Base-by-base conservation (phyloP, 805 yeast species). In the Peterozyma toletana region DNA sequence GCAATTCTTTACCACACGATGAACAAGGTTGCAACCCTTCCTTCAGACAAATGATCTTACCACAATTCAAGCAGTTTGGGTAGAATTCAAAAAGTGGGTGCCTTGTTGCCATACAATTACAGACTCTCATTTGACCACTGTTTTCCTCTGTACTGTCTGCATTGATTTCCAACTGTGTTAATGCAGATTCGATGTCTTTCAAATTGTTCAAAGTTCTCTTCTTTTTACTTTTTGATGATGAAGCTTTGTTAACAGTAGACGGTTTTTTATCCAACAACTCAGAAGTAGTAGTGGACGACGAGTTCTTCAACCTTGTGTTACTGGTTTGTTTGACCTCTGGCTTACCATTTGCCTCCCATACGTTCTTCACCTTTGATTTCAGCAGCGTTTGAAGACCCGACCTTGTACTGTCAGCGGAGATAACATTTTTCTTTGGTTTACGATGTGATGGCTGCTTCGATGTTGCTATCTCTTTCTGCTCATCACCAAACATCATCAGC, bases 21-120 rank as follows among this genome's bases (percentile, higher is more conserved):
- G 93, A 74, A 56, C 99, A 93, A 3, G 93, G 93, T 47, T 90
- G 93, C 18, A 87, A 66, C 0, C 98, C 98, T 57, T 93, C 98
- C 52, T 81, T 82, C 3, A 75, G 72, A 66, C 99, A 93, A 2
- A 93, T 86, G 36, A 93, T 86, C 60, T 89, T 86, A 10, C 99
- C 99, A 60, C 99, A 93, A 47, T 84, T 80, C 35, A 93, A 63
- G 55, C 99, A 93, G 58, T 93, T 93, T 1, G 99, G 98, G 2
- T 95, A 93, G 50, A 84, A 74, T 45, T 86, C 95, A 49, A 88
- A 84, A 30, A 93, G 64, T 3, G 96, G 96, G 57, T 93, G 99
- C 47, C 85, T 68, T 0, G 84, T 76, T 1, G 91, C 97, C 79
- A 83, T 86, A 56, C 98, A 90, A 49, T 83, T 77, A 58, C 98